A percentile compares a stretch with the other conserved stretches of the same genome.
phyloP scores from a whole-genome alignment of 768 basidiomycete species.

The Mycena albidolilacea region DNA sequence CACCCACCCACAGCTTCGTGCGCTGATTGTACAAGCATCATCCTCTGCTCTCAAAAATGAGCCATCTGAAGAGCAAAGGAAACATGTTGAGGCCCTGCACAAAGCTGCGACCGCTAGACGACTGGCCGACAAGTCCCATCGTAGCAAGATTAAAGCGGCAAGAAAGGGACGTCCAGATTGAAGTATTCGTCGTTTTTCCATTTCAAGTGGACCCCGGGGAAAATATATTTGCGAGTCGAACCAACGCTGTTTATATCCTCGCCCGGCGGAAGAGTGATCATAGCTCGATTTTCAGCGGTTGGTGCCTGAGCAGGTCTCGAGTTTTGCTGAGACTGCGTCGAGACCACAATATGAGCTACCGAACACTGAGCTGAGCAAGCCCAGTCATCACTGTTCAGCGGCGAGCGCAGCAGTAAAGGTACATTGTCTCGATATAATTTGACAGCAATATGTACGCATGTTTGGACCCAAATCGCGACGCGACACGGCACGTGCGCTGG shows the following conservation, averaged over 20 bases:
- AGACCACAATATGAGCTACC: too few species aligned
- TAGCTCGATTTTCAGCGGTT: too few species aligned
- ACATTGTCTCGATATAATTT: too few species aligned
- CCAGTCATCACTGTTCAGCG: too few species aligned
- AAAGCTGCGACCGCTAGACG: conserved; percentile 64
- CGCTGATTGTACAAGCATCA: conserved; percentile 64
- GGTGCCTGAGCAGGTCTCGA: too few species aligned
- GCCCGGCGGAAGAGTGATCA: too few species aligned
- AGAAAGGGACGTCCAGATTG: conserved; percentile 36
- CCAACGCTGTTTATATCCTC: too few species aligned
- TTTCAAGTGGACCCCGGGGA: not conserved
- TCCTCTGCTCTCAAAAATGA: conserved; percentile 64
- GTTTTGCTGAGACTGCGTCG: too few species aligned
- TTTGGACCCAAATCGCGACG: not conserved
- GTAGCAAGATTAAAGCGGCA: conserved; percentile 10
- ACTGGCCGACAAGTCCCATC: conserved; percentile 59
- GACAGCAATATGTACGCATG: not conserved
- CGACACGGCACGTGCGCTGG: too few species aligned
- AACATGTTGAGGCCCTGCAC: conserved; percentile 63
- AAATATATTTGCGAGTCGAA: too few species aligned
- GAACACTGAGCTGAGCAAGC: too few species aligned
- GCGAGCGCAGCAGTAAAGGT: too few species aligned
- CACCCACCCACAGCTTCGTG: conserved; percentile 62
- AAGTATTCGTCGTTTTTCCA: not conserved
- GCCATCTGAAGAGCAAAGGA: conserved; percentile 69